Evolutionary conservation across 2,329 filamentous ascomycete species (phyloP).

Genomic region (Epichloe aotearoae): DNA sequence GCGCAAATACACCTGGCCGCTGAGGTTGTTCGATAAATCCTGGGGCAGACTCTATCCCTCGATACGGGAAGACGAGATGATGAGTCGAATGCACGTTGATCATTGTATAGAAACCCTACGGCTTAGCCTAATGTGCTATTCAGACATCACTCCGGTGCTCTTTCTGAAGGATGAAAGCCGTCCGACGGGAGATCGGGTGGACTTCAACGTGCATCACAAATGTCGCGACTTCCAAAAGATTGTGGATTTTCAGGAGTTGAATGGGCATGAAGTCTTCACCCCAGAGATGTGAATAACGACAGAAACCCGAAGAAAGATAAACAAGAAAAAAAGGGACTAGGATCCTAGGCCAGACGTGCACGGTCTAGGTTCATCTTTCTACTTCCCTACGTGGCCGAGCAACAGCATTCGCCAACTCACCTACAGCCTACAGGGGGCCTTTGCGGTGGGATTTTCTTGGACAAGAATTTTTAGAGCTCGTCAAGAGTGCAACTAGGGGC

Average conservation of each 20-base stretch:
- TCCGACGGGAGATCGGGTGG: too few species aligned
- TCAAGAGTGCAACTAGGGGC: conserved; percentile 13
- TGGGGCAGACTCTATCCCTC: neutral
- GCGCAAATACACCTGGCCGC: conserved; percentile 2
- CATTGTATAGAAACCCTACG: conserved; percentile 1
- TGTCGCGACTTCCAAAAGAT: too few species aligned
- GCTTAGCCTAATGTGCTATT: conserved; percentile 1
- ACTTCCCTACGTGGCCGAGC: too few species aligned
- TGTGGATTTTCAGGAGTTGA: too few species aligned
- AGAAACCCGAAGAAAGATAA: too few species aligned
- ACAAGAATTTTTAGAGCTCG: conserved; percentile 20
- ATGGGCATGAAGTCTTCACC: too few species aligned
- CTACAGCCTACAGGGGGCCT: conserved; percentile 20
- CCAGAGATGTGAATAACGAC: too few species aligned
- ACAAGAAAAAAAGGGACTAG: too few species aligned
- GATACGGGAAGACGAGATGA: neutral
- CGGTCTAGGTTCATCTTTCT: too few species aligned
- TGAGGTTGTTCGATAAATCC: neutral
- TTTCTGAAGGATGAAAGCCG: neutral
- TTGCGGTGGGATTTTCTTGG: conserved; percentile 27
- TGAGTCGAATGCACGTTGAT: neutral
- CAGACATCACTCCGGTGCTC: neutral
- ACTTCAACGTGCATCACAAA: too few species aligned
- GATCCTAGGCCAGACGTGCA: too few species aligned
- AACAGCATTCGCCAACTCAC: neutral